Conservation (phyloP, 2,329 filamentous ascomycete genomes). For the Ophiognomonia clavigignenti-juglandacearum region DNA sequence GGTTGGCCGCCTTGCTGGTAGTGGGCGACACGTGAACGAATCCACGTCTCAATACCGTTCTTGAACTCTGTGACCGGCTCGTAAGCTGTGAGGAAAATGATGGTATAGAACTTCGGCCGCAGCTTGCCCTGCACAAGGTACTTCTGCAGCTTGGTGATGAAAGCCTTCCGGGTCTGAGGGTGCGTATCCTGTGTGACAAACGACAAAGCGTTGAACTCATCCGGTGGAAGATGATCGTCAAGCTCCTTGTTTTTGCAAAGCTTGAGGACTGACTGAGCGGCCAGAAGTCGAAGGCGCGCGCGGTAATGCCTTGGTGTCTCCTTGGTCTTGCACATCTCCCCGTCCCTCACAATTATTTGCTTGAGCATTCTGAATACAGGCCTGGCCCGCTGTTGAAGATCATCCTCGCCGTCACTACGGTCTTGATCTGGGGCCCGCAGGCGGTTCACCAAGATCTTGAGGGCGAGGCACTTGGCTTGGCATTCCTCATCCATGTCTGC, state of each 20-base stretch:
- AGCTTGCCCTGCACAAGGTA: slow-evolving; percentile 73
- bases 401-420: slow-evolving; percentile 38
- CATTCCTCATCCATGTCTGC: slow-evolving; percentile 73
- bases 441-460: slow-evolving; percentile 83
- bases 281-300: slow-evolving; percentile 74
- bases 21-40: slow-evolving; percentile 70
- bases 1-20: slow-evolving; percentile 56
- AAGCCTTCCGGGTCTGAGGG: slow-evolving; percentile 68
- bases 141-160: slow-evolving; percentile 84
- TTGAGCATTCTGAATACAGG: slow-evolving; percentile 77
- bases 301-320: slow-evolving; percentile 75
- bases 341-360: slow-evolving; percentile 67
- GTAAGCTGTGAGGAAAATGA: slow-evolving; percentile 86
- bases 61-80: slow-evolving; percentile 75
- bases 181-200: slow-evolving; percentile 76
- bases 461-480: slow-evolving; percentile 74
- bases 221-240: slow-evolving; percentile 67
- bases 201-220: slow-evolving; percentile 76
- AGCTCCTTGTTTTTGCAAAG: slow-evolving; percentile 72
- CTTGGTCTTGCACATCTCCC: slow-evolving; percentile 72
- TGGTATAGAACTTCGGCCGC: slow-evolving; percentile 75
- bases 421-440: slow-evolving; percentile 53
- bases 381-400: slow-evolving; percentile 51
- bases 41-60: slow-evolving; percentile 77
- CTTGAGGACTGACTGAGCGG: slow-evolving; percentile 78